Percentiles rank a stretch among this genome's conserved stretches.
These are phyloP conservation scores for Pythium monospermum DNA, from an alignment of 352 stramenopile genomes.

Conservation along the genomic window DNA sequence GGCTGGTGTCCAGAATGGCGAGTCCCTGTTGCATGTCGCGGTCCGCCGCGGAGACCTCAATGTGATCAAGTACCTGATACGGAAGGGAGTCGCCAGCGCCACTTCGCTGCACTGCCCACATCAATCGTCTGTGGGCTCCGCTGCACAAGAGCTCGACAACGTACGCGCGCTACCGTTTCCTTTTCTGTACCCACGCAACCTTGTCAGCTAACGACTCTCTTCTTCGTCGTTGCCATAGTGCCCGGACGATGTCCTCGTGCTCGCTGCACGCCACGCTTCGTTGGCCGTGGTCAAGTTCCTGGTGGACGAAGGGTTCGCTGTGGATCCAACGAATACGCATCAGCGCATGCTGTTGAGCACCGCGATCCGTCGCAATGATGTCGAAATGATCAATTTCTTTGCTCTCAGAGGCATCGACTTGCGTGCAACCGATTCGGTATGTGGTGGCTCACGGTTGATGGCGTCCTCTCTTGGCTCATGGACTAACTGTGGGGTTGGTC, in stretches of 20 bases:
- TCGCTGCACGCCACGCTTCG: constrained; percentile 4
- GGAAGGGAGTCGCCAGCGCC: constrained; percentile 2
- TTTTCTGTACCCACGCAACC: background rate
- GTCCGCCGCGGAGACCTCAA: background rate
- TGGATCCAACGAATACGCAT: background rate
- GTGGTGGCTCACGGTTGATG: background rate
- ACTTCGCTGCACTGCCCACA: constrained; percentile 12
- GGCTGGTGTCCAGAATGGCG: background rate
- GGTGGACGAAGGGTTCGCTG: background rate
- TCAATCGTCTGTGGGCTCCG: constrained; percentile 2
- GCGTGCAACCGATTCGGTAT: background rate
- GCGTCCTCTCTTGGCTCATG: too few relatives aligned
- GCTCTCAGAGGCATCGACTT: background rate
- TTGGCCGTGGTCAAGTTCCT: constrained; percentile 3
- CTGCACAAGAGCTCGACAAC: constrained; percentile 7
- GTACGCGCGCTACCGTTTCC: too few relatives aligned
- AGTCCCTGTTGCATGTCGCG: constrained; percentile 13
- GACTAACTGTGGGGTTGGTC: too few relatives aligned
- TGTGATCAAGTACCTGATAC: constrained; percentile 4
- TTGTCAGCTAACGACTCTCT: too few relatives aligned
- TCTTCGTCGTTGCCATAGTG: constrained; percentile 4
- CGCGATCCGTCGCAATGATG: background rate
- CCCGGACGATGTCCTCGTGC: constrained; percentile 12
- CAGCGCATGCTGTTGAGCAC: background rate
- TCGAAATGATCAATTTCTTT: constrained; percentile 1